These are phyloP conservation scores for Coemansia nantahalensis DNA, from an alignment of 192 early-diverging fungal genomes.

Conservation along the genomic window DNA sequence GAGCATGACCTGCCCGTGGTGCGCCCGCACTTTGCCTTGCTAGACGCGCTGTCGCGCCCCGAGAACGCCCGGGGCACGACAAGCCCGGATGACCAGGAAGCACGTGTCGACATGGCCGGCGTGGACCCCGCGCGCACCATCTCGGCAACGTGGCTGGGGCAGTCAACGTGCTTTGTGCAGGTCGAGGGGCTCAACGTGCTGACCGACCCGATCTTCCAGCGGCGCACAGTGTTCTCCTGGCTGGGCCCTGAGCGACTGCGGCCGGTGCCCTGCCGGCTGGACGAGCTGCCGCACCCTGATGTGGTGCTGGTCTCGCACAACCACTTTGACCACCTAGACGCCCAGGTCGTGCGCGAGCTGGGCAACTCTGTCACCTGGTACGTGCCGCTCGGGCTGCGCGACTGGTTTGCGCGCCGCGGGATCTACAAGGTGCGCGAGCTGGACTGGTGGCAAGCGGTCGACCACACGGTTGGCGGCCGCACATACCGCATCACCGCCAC, in stretches of 20 bases:
- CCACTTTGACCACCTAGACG: conserved; percentile 88
- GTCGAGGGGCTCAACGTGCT: conserved; percentile 70
- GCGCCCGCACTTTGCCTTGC: conserved; percentile 24
- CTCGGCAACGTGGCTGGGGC: conserved; percentile 59
- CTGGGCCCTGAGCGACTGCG: conserved; percentile 67
- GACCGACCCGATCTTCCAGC: conserved; percentile 72
- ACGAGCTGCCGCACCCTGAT: conserved; percentile 69
- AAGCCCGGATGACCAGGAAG: conserved; percentile 3
- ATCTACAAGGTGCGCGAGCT: conserved; percentile 61
- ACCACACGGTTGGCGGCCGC: conserved; percentile 7
- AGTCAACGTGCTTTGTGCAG: conserved; percentile 68
- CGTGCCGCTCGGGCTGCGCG: conserved; percentile 77
- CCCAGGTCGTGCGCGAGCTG: conserved; percentile 60
- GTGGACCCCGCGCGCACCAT: conserved; percentile 14
- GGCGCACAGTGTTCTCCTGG: conserved; percentile 69
- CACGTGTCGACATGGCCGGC: conserved; percentile 6
- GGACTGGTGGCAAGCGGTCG: conserved; percentile 75
- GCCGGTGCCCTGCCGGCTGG: conserved; percentile 64
- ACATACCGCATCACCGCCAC: conserved; percentile 28
- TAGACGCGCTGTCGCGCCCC: conserved; percentile 15
- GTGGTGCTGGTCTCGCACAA: conserved; percentile 82
- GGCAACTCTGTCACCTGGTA: conserved; percentile 61
- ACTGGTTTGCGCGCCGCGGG: conserved; percentile 60
- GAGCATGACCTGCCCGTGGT: conserved; percentile 30
- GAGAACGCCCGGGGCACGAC: background rate